Conservation (phyloP, 495 filamentous ascomycete genomes). For the Diplogelasinospora grovesii region DNA sequence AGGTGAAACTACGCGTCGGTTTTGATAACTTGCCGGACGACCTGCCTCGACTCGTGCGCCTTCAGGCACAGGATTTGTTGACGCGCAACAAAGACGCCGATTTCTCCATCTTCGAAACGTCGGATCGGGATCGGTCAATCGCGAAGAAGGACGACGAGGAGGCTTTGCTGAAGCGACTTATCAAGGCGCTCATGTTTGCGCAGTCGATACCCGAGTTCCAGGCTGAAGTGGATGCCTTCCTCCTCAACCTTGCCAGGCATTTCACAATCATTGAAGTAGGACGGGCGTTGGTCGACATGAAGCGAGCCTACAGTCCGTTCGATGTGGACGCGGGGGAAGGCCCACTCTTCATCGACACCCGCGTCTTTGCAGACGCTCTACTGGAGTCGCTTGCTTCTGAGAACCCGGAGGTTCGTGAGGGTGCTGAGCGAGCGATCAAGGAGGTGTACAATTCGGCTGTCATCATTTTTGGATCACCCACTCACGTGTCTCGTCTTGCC, state of each 20-base stretch:
- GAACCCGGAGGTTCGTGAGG: conserved; percentile 66
- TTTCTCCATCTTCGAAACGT: conserved; percentile 56
- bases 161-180: conserved; percentile 67
- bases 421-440: conserved; percentile 70
- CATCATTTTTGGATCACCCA: conserved; percentile 68
- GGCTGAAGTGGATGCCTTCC: conserved; percentile 60
- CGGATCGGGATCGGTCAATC: conserved; percentile 73
- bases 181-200: conserved; percentile 84
- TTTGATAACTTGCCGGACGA: conserved; percentile 85
- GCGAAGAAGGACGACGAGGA: conserved; percentile 83
- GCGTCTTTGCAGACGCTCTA: conserved; percentile 81
- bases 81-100: conserved; percentile 57
- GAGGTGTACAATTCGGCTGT: conserved; percentile 71
- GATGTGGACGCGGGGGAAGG: conserved; percentile 82
- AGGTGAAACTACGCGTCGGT: conserved; percentile 85
- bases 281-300: conserved; percentile 64
- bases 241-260: conserved; percentile 77
- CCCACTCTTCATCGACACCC: conserved; percentile 71
- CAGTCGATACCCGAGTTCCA: conserved; percentile 74
- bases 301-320: conserved; percentile 66
- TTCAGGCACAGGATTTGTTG: conserved; percentile 81
- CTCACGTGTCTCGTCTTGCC: conserved; percentile 61
- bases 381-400: conserved; percentile 84
- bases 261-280: conserved; percentile 90
- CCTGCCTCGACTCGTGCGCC: conserved; percentile 70